Evolutionary conservation across 257 asterid species (phyloP).

Genomic region (Schizonepeta tenuifolia): DNA sequence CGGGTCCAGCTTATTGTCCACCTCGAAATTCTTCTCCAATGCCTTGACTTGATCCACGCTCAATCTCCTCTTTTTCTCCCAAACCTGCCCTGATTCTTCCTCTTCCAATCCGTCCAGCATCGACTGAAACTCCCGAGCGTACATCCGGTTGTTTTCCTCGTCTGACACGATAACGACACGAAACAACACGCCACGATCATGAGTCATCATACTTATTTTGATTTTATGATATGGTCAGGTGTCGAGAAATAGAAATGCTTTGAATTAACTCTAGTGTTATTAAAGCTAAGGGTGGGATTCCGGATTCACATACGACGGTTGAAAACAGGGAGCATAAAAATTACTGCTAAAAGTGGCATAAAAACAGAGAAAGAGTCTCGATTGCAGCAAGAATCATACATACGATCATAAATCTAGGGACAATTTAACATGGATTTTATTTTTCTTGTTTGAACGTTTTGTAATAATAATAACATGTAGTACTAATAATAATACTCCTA

Average conservation of each 20-base stretch:
- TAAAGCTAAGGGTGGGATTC: slow-evolving; percentile 23
- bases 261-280: background rate
- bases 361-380: background rate
- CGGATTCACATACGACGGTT: background rate
- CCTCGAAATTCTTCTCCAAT: slow-evolving; percentile 89
- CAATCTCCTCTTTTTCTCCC: slow-evolving; percentile 79
- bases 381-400: slow-evolving; percentile 11
- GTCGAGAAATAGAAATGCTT: too few species aligned
- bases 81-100: slow-evolving; percentile 56
- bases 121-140: slow-evolving; percentile 66
- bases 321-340: slow-evolving; percentile 17
- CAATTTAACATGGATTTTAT: slow-evolving; percentile 43
- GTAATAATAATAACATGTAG: slow-evolving; percentile 23
- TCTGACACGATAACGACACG: slow-evolving; percentile 32
- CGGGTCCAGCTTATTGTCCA: slow-evolving; percentile 93
- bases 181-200: too few species aligned
- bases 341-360: slow-evolving; percentile 41
- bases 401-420: too few species aligned
- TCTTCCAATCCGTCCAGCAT: slow-evolving; percentile 81
- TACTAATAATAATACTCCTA: too few species aligned
- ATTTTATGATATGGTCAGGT: too few species aligned
- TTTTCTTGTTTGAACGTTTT: slow-evolving; percentile 11
- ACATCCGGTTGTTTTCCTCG: slow-evolving; percentile 46
- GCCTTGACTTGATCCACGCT: slow-evolving; percentile 88
- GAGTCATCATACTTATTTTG: too few species aligned